A percentile compares a stretch with the other conserved stretches of the same genome.
phyloP scores from a whole-genome alignment of 345 rosid genomes.

The Eucalyptus sideroxylon region DNA sequence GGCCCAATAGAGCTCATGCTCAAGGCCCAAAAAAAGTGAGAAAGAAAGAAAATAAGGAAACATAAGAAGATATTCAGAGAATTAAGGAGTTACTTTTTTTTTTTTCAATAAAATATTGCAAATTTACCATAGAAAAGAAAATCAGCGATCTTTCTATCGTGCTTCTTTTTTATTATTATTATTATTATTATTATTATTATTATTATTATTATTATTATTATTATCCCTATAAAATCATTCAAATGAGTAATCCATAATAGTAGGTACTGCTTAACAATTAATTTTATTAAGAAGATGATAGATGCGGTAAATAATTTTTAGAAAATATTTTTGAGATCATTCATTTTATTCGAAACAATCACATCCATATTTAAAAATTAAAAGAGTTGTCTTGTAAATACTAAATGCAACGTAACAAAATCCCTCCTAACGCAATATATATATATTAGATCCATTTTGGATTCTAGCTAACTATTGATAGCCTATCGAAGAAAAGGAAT shows the following conservation, averaged over 20 bases:
- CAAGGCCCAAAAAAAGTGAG: neutral
- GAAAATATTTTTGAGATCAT: too few relatives aligned
- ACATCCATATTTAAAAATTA: neutral
- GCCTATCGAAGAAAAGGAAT: neutral
- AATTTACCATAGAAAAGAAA: neutral
- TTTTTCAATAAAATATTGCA: neutral
- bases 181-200: too few relatives aligned
- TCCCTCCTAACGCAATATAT: rapidly evolving
- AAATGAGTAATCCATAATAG: neutral
- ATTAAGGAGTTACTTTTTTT: neutral
- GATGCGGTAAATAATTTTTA: neutral
- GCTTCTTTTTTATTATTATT: too few relatives aligned
- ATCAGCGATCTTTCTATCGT: neutral
- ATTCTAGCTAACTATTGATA: neutral
- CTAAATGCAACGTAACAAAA: neutral
- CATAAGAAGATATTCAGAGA: neutral
- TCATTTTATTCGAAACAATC: neutral
- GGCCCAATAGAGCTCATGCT: neutral
- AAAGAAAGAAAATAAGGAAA: neutral
- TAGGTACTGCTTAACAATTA: rapidly evolving
- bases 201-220: too few relatives aligned
- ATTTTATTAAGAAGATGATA: too few relatives aligned
- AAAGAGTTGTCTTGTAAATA: neutral
- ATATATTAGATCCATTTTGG: neutral
- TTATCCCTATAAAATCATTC: neutral